These are phyloP conservation scores for Aspergillus spinulosporus DNA, from an alignment of 2,329 filamentous ascomycete species.

Conservation along the genomic window DNA sequence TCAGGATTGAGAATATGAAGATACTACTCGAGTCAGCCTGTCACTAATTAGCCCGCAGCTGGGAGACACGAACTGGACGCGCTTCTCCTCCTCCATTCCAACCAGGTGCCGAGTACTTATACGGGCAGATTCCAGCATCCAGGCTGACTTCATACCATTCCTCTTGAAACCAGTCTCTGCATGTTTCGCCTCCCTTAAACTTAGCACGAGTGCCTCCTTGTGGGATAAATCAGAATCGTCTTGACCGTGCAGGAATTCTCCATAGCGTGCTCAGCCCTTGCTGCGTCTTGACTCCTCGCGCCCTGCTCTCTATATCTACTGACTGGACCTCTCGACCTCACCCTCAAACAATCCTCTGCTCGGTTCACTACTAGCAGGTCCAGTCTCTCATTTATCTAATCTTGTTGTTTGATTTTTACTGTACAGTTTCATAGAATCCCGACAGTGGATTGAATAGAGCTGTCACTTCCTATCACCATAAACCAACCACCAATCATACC, in stretches of 20 bases:
- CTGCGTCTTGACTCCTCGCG: slow-evolving; percentile 9
- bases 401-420: not conserved
- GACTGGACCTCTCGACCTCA: slow-evolving; percentile 4
- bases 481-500: slow-evolving; percentile 24
- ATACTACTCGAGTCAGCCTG: slow-evolving; percentile 5
- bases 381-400: slow-evolving; percentile 5
- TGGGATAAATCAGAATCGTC: not conserved
- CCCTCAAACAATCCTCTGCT: slow-evolving; percentile 5
- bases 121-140: slow-evolving; percentile 2
- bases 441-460: not conserved
- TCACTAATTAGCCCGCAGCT: not conserved
- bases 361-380: slow-evolving; percentile 11
- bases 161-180: slow-evolving; percentile 11
- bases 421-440: not conserved
- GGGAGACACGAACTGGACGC: slow-evolving; percentile 20
- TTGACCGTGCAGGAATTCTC: slow-evolving; percentile 15
- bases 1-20: not conserved
- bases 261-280: slow-evolving; percentile 13
- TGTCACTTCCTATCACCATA: slow-evolving; percentile 11
- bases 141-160: not conserved
- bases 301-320: slow-evolving; percentile 16
- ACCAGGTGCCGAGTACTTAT: slow-evolving; percentile 10
- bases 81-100: slow-evolving; percentile 8
- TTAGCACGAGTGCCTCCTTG: not conserved
- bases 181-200: slow-evolving; percentile 15